A percentile compares a stretch with the other conserved stretches of the same genome.
Evolutionary conservation across 2,329 filamentous ascomycete genomes (phyloP).

Genomic region (Colletotrichum tabaci): DNA sequence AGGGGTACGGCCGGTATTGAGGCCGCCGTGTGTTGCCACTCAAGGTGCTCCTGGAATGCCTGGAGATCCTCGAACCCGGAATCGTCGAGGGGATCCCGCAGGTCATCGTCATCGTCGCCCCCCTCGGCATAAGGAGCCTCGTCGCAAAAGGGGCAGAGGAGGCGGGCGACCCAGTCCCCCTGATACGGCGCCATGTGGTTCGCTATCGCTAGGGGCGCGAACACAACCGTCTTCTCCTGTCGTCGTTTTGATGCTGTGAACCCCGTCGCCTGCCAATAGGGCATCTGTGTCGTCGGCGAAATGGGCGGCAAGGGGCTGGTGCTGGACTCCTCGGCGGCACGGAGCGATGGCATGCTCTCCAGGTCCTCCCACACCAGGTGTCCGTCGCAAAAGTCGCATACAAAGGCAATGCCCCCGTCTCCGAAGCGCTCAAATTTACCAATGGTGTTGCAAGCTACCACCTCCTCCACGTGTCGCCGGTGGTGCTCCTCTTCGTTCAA

Average conservation of each 20-base stretch:
- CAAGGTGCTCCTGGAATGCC: conserved; percentile 68
- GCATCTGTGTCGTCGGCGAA: conserved; percentile 45
- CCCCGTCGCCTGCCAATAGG: conserved; percentile 68
- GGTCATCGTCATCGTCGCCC: conserved; percentile 67
- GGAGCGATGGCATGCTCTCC: conserved; percentile 64
- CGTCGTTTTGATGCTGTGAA: conserved; percentile 51
- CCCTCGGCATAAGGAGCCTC: conserved; percentile 60
- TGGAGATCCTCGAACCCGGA: conserved; percentile 63
- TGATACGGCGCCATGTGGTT: conserved; percentile 68
- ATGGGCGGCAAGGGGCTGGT: conserved; percentile 29
- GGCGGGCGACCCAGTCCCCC: conserved; percentile 66
- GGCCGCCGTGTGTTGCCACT: conserved; percentile 67
- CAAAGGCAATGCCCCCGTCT: conserved; percentile 68
- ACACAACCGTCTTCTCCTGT: conserved; percentile 66
- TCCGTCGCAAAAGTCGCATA: conserved; percentile 75
- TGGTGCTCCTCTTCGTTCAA: conserved; percentile 54
- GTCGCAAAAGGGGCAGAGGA: conserved; percentile 72
- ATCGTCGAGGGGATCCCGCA: conserved; percentile 63
- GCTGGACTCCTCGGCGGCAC: conserved; percentile 44
- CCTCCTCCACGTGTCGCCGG: conserved; percentile 61
- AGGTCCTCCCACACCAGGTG: conserved; percentile 73
- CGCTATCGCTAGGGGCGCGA: conserved; percentile 70
- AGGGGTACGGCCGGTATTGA: conserved; percentile 52
- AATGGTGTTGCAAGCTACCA: conserved; percentile 65
- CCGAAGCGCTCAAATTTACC: conserved; percentile 71